Evolutionary conservation across 2,329 filamentous ascomycete genomes (phyloP).

Genomic region (Sporothrix luriei): DNA sequence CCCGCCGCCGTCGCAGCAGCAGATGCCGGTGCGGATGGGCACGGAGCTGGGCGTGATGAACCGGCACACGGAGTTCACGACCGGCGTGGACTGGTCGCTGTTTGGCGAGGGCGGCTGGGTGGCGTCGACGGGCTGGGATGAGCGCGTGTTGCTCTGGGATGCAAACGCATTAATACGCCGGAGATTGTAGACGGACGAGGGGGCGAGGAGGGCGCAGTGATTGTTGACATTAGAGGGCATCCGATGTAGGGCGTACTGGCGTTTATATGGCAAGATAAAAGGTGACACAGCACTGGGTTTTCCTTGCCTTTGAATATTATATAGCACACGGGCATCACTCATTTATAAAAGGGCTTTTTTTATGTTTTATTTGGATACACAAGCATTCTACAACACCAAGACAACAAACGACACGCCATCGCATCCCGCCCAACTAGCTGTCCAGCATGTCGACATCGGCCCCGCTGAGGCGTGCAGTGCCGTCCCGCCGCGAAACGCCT

Average conservation of each 20-base stretch:
- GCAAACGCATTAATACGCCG: constrained; percentile 57
- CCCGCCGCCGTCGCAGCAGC: constrained; percentile 36
- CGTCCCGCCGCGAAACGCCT: background rate
- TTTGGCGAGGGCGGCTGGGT: constrained; percentile 97
- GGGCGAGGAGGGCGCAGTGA: too few species aligned
- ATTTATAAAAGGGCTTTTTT: background rate
- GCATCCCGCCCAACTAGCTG: constrained; percentile 1
- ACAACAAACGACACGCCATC: background rate
- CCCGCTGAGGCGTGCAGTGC: background rate
- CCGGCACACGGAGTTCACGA: constrained; percentile 91
- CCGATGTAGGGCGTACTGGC: constrained; percentile 6
- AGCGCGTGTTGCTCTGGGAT: constrained; percentile 89
- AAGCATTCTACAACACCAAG: background rate
- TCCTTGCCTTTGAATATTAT: background rate
- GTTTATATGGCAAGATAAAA: constrained; percentile 15
- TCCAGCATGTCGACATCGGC: constrained; percentile 32
- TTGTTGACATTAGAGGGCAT: background rate
- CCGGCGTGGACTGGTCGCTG: constrained; percentile 95
- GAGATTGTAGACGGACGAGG: constrained; percentile 2
- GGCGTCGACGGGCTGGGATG: constrained; percentile 92
- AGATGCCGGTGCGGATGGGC: constrained; percentile 54
- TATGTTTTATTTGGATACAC: background rate
- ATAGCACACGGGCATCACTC: background rate
- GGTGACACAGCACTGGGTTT: background rate
- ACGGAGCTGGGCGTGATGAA: constrained; percentile 85